These are phyloP conservation scores for Medicago lupulina DNA, from an alignment of 306 rosid species.

Conservation along the genomic window DNA sequence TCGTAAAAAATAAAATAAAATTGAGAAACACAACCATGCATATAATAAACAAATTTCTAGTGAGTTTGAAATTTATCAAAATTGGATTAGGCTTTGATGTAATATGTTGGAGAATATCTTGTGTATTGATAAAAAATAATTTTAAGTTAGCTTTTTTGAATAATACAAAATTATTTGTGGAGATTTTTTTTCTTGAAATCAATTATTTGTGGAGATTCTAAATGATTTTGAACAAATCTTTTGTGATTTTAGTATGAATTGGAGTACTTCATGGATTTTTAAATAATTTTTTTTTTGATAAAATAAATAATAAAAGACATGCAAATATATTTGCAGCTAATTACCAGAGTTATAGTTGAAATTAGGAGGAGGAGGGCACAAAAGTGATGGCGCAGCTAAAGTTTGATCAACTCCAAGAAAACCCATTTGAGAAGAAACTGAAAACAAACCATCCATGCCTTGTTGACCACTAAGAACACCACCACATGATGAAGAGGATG, in stretches of 20 bases:
- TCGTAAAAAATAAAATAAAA: too few relatives aligned
- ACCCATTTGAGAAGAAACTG: conserved; percentile 58
- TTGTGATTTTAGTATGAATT: too few relatives aligned
- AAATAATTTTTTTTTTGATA: not conserved
- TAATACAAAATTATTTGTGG: not conserved
- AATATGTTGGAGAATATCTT: too few relatives aligned
- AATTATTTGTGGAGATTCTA: not conserved
- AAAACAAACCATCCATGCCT: conserved; percentile 43
- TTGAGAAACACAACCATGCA: too few relatives aligned
- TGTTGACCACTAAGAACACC: conserved; percentile 37
- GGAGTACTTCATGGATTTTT: not conserved
- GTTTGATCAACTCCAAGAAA: conserved; percentile 63
- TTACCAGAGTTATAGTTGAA: conserved; percentile 69
- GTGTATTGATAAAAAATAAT: too few relatives aligned
- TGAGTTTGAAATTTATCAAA: not conserved
- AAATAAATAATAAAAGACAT: conserved; percentile 1
- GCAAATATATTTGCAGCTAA: not conserved
- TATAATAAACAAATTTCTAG: not conserved
- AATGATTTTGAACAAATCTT: not conserved
- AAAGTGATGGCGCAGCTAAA: conserved; percentile 51
- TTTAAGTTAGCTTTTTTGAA: too few relatives aligned
- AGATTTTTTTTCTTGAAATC: too few relatives aligned
- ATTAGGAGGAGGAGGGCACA: conserved; percentile 52
- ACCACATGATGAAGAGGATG: conserved; percentile 49
- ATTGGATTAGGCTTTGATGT: too few relatives aligned